Percentiles rank a stretch among this genome's conserved stretches.
Conservation (phyloP, 1,139 yeast species). For the Taphrina betulina region DNA sequence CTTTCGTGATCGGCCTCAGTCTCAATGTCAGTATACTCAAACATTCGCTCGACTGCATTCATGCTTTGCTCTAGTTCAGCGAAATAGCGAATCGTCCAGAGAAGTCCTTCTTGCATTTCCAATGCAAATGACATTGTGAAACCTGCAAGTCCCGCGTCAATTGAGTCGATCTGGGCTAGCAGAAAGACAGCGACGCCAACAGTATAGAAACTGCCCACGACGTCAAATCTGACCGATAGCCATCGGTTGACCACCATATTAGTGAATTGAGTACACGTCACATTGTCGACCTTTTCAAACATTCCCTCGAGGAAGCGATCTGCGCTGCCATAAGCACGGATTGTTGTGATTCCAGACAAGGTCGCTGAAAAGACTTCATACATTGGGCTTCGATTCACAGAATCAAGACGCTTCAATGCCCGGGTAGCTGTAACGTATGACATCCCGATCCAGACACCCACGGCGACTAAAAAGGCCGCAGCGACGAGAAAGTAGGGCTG, state of each 20-base stretch:
- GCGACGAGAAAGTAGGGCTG: constrained; percentile 76
- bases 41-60: constrained; percentile 91
- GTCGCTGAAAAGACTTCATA: constrained; percentile 97
- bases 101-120: constrained; percentile 80
- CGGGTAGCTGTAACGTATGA: constrained; percentile 80
- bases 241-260: constrained; percentile 96
- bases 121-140: constrained; percentile 88
- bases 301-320: constrained; percentile 80
- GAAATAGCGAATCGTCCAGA: constrained; percentile 90
- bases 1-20: constrained; percentile 76
- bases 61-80: constrained; percentile 89
- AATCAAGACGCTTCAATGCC: constrained; percentile 86
- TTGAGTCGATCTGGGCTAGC: constrained; percentile 57
- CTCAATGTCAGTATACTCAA: constrained; percentile 67
- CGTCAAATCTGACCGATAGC: constrained; percentile 81
- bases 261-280: constrained; percentile 87
- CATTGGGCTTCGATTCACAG: constrained; percentile 87
- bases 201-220: constrained; percentile 80
- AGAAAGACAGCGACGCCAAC: constrained; percentile 81
- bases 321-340: constrained; percentile 94
- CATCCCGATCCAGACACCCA: constrained; percentile 69
- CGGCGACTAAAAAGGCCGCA: constrained; percentile 65
- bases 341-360: constrained; percentile 85
- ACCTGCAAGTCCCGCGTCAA: constrained; percentile 96
- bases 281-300: constrained; percentile 71